Base-by-base conservation (phyloP, 2,329 filamentous ascomycete species). In the Zasmidium citrigriseum region DNA sequence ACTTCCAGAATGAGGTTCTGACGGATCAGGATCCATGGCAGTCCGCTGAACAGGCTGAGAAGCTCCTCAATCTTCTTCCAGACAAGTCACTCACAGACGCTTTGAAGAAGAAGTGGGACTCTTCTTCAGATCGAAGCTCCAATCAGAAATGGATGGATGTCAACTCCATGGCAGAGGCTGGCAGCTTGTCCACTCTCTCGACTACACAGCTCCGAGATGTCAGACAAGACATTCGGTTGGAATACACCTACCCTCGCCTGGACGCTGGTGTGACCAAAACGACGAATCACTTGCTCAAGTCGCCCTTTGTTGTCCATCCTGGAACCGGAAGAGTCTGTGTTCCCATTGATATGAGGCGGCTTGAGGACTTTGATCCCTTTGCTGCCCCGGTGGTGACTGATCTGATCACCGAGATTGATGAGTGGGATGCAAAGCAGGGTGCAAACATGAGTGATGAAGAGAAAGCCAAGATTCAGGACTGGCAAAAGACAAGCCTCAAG, bases 231-330 rank as follows among this genome's bases (percentile, higher is more conserved):
- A 90, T 99, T 61, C 88, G 98, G 2, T 85, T 99, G 25, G 95
- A 99, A 77, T 98, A 99, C 77, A 97, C 95, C 5, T 99, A 99
- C 75, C 95, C 95, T 2, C 89, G 95, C 41, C 89, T 99, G 55
- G 95, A 99, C 80, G 93, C 95, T 61, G 92, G 96, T 75, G 95
- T 99, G 72, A 95, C 90, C 72, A 98, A 98, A 81, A 96, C 97
- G 74, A 86, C 96, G 57, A 98, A 97, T 78, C 95, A 99, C 83
- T 86, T 99, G 82, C 87, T 99, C 67, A 99, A 99, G 75, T 93
- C 89, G 62, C 95, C 95, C 0, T 99, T 99, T 71, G 93, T 97
- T 60, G 88, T 99, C 38, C 95, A 99, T 73, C 95, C 95, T 0
- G 92, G 92, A 18, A 99, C 95, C 0, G 93, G 95, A 0, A 81